These are phyloP conservation scores for Emmonsiellopsis sp. DNA, from an alignment of 2,329 filamentous ascomycete species.

Conservation along the genomic window DNA sequence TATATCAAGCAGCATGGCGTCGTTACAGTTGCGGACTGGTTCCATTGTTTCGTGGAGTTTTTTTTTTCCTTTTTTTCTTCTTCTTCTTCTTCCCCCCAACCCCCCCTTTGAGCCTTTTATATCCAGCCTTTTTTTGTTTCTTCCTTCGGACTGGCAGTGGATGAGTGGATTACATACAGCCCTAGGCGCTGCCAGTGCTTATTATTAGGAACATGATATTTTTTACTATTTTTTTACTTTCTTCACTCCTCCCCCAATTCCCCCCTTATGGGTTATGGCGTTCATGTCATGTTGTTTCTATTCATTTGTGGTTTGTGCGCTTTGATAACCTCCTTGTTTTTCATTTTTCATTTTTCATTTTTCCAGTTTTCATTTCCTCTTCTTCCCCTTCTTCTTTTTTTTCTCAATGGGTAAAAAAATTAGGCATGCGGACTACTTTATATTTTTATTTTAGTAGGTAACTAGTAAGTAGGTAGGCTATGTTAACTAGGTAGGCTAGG, in stretches of 20 bases:
- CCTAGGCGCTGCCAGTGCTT: background rate
- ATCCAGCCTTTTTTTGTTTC: background rate
- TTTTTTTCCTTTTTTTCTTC: no score
- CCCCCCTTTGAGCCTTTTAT: conserved; percentile 16
- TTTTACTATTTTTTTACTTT: background rate
- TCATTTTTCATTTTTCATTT: no score
- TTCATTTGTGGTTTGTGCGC: no score
- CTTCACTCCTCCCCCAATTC: conserved; percentile 8
- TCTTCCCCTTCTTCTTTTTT: no score
- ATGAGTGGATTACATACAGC: background rate
- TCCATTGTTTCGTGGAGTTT: conserved; percentile 2
- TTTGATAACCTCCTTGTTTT: no score
- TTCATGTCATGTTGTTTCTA: background rate
- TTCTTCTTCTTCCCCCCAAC: conserved; percentile 16
- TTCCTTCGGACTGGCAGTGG: no score
- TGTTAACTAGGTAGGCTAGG: no score
- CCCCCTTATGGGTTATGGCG: background rate
- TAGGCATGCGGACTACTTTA: no score
- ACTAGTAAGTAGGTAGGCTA: no score
- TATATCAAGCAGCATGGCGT: background rate
- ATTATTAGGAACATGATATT: background rate
- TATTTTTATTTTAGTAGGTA: no score
- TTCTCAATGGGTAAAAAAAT: no score
- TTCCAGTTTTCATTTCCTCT: no score
- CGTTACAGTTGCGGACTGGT: background rate